Percentiles rank a stretch among this genome's conserved stretches.
These are phyloP conservation scores for Boletellus emodensis DNA, from an alignment of 768 basidiomycete genomes.

Conservation along the genomic window DNA sequence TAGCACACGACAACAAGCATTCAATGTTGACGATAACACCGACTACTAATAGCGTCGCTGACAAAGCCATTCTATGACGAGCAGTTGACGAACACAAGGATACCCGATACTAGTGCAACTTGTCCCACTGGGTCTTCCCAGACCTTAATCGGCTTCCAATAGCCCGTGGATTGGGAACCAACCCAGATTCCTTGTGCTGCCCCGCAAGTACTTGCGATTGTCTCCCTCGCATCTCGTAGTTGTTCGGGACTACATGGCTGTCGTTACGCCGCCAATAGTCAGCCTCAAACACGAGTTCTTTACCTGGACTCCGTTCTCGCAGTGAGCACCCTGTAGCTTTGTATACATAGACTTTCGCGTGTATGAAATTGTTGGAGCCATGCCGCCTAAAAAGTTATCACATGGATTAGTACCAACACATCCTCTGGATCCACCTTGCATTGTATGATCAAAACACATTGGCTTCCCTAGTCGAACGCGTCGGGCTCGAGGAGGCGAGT, in stretches of 20 bases:
- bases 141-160: too few species aligned
- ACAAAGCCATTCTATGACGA: constrained; percentile 5
- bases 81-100: too few species aligned
- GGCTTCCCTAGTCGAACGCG: constrained; percentile 51
- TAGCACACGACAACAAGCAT: not conserved
- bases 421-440: not conserved
- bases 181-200: too few species aligned
- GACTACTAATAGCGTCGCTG: not conserved
- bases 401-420: not conserved
- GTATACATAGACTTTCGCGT: too few species aligned
- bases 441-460: constrained; percentile 44
- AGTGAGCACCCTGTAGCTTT: constrained; percentile 1
- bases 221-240: too few species aligned
- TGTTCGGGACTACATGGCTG: too few species aligned
- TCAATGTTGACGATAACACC: not conserved
- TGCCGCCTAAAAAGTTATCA: not conserved
- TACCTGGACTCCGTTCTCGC: constrained; percentile 13
- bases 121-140: too few species aligned
- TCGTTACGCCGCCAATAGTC: too few species aligned
- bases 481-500: constrained; percentile 71
- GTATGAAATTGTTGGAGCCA: not conserved
- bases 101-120: too few species aligned
- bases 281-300: too few species aligned
- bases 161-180: too few species aligned
- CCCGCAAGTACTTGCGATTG: too few species aligned